phyloP scores from a whole-genome alignment of 768 basidiomycete genomes.

The Psilocybe sp. region DNA sequence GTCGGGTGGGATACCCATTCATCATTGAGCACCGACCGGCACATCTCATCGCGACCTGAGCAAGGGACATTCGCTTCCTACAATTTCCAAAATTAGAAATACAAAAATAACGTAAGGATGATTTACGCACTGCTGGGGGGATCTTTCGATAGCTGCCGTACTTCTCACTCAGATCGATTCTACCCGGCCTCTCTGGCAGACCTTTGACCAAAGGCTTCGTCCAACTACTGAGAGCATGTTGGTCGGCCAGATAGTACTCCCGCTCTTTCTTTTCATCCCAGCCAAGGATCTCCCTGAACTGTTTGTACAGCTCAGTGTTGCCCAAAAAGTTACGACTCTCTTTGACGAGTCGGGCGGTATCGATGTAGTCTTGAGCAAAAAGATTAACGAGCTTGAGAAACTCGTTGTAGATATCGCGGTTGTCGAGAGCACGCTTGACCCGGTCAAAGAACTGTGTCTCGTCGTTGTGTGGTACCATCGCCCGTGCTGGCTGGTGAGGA shows the following conservation, averaged over 20 bases:
- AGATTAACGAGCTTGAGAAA: slow-evolving; percentile 94
- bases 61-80: slow-evolving; percentile 88
- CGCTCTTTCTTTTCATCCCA: slow-evolving; percentile 77
- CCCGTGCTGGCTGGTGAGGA: slow-evolving; percentile 9
- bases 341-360: slow-evolving; percentile 77
- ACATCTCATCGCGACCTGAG: slow-evolving; percentile 96
- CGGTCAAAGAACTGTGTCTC: slow-evolving; percentile 89
- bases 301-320: slow-evolving; percentile 74
- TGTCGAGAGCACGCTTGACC: slow-evolving; percentile 71
- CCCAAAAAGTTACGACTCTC: slow-evolving; percentile 75
- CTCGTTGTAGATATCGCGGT: slow-evolving; percentile 83
- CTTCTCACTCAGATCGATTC: slow-evolving; percentile 65
- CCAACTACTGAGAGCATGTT: slow-evolving; percentile 46
- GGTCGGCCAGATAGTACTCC: slow-evolving; percentile 48
- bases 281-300: slow-evolving; percentile 83
- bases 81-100: not conserved
- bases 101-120: not conserved
- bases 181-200: slow-evolving; percentile 43
- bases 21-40: slow-evolving; percentile 93
- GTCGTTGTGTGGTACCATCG: slow-evolving; percentile 28
- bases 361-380: slow-evolving; percentile 92
- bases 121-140: slow-evolving; percentile 64
- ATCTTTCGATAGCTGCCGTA: slow-evolving; percentile 91
- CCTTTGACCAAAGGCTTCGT: slow-evolving; percentile 45
- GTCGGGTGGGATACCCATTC: slow-evolving; percentile 98